Conservation (phyloP, 202 grass and related monocot species). For the Cymbopogon flexuosus region DNA sequence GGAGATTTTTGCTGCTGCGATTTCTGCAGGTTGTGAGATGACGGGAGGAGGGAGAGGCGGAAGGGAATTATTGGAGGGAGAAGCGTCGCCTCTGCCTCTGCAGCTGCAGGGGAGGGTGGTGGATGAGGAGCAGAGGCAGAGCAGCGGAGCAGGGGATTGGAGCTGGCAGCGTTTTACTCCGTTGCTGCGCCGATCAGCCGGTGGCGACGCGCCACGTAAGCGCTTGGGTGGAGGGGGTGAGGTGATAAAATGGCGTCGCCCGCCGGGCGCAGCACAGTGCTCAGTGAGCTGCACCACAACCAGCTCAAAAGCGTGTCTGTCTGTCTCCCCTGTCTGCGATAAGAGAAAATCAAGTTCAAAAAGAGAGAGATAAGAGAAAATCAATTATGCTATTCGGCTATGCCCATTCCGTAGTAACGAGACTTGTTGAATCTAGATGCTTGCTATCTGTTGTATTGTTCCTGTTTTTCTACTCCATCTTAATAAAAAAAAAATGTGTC, state of each 20-base stretch:
- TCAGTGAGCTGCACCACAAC: not conserved
- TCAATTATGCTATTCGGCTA: not conserved
- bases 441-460: too few relatives aligned
- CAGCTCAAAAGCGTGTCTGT: not conserved
- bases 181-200: constrained; percentile 30
- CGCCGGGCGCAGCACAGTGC: constrained; percentile 22
- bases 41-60: not conserved
- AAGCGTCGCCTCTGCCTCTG: not conserved
- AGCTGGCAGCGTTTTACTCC: not conserved
- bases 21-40: not conserved
- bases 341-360: too few relatives aligned
- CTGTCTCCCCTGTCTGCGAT: not conserved
- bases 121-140: not conserved
- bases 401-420: not conserved
- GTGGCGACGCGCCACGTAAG: constrained; percentile 34
- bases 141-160: not conserved
- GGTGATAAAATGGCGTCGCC: constrained; percentile 38
- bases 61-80: constrained; percentile 50
- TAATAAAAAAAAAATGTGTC: too few relatives aligned
- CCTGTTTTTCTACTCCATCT: too few relatives aligned
- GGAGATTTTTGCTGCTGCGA: constrained; percentile 3
- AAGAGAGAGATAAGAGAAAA: not conserved
- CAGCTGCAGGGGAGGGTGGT: not conserved
- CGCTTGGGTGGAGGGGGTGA: not conserved
- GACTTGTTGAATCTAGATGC: too few relatives aligned